Evolutionary conservation across 306 rosid genomes (phyloP).

Genomic region (Carpinus fangiana): DNA sequence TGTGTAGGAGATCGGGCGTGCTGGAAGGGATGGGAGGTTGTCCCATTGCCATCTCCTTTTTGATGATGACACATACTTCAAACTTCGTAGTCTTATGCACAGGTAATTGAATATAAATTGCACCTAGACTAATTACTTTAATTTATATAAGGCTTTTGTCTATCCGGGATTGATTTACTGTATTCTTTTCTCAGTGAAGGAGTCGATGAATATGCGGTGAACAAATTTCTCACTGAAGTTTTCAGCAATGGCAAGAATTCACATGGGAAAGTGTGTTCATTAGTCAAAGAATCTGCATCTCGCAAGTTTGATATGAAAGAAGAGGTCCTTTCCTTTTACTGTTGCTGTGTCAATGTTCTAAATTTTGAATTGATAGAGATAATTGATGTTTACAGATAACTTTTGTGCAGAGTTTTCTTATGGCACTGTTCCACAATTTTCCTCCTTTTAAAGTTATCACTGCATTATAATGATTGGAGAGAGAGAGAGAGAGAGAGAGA

Average conservation of each 20-base stretch:
- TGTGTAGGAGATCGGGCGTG: constrained; percentile 86
- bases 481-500: neutral
- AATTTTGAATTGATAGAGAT: constrained; percentile 7
- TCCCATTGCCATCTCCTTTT: constrained; percentile 83
- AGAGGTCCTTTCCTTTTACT: constrained; percentile 65
- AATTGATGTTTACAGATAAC: neutral
- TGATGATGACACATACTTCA: constrained; percentile 70
- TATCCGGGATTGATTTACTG: constrained; percentile 10
- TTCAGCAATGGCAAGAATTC: constrained; percentile 52
- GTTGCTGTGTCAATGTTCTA: constrained; percentile 25
- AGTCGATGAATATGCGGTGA: constrained; percentile 76
- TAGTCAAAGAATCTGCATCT: constrained; percentile 81
- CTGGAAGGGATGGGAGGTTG: constrained; percentile 90
- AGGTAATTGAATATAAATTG: constrained; percentile 45
- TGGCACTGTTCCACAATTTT: neutral
- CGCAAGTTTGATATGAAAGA: constrained; percentile 91
- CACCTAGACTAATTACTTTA: constrained; percentile 10
- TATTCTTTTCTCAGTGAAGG: constrained; percentile 73
- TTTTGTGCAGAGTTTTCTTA: neutral
- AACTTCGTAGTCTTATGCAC: constrained; percentile 86
- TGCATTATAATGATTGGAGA: neutral
- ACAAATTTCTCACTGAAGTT: constrained; percentile 74
- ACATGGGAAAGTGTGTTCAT: constrained; percentile 59
- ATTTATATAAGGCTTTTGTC: neutral
- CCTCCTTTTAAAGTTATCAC: neutral